A percentile compares a stretch with the other conserved stretches of the same genome.
These are phyloP conservation scores for Physocladia obscura DNA, from an alignment of 192 early-diverging fungal genomes.

Conservation along the genomic window DNA sequence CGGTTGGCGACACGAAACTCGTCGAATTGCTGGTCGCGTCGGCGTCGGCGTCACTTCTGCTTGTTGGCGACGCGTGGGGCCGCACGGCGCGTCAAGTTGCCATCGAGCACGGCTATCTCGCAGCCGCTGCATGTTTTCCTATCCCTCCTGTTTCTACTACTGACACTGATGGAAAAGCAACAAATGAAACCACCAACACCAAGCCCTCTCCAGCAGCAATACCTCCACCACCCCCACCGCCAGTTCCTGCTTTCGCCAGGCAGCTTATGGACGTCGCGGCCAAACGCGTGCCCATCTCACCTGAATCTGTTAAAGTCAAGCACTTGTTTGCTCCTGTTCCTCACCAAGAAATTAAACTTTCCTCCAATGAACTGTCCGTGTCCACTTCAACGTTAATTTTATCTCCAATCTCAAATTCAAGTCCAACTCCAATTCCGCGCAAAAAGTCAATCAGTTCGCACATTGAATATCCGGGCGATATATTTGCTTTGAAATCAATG, in stretches of 20 bases:
- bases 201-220: neutral
- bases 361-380: neutral
- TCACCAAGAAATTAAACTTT: neutral
- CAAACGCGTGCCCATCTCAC: neutral
- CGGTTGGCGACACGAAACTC: neutral
- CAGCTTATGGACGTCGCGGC: neutral
- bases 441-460: neutral
- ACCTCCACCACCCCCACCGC: neutral
- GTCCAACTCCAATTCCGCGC: neutral
- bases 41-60: neutral
- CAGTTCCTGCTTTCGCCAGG: neutral
- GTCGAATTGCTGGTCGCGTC: neutral
- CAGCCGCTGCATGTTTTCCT: neutral
- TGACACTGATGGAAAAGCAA: neutral
- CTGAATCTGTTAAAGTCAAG: neutral
- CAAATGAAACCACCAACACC: neutral
- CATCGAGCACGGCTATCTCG: neutral
- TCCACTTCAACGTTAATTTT: neutral
- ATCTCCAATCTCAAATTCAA: neutral
- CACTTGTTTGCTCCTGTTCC: neutral
- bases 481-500: neutral
- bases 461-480: constrained; percentile 11
- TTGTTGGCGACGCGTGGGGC: constrained; percentile 3
- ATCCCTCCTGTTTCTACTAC: neutral
- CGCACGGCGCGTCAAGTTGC: constrained; percentile 1